phyloP scores from a whole-genome alignment of 1,284 basidiomycete genomes.

The Moesziomyces parantarcticus region DNA sequence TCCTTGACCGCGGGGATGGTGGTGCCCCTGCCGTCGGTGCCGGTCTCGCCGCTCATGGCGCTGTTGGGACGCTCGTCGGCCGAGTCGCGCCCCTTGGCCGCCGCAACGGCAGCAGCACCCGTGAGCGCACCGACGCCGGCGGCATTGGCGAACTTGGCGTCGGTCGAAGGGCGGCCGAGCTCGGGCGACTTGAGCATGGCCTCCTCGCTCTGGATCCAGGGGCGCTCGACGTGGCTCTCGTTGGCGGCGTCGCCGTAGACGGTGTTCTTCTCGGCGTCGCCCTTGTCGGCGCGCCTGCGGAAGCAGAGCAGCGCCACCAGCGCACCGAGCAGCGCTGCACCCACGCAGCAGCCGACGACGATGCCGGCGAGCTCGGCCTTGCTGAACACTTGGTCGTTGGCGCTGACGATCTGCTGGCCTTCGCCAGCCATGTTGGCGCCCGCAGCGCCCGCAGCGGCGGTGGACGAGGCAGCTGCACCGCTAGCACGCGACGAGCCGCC shows the following conservation, averaged over 20 bases:
- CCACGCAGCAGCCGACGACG: conserved; percentile 53
- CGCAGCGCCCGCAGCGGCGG: conserved; percentile 2
- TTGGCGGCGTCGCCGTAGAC: conserved; percentile 35
- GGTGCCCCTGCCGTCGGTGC: conserved; percentile 57
- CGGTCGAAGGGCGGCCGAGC: conserved; percentile 35
- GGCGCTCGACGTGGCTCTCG: conserved; percentile 49
- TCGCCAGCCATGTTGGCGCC: conserved; percentile 27
- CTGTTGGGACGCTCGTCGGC: conserved; percentile 47
- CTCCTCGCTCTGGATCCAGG: conserved; percentile 54
- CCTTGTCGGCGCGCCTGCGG: conserved; percentile 30
- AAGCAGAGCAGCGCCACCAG: conserved; percentile 46
- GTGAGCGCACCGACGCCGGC: conserved; percentile 41
- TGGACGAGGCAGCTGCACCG: conserved; percentile 17
- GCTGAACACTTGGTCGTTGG: conserved; percentile 32
- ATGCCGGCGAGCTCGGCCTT: conserved; percentile 52
- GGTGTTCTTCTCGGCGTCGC: conserved; percentile 38
- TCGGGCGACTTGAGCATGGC: conserved; percentile 43
- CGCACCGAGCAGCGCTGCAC: conserved; percentile 55
- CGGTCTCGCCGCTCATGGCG: conserved; percentile 50
- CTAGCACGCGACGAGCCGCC: conserved; percentile 11
- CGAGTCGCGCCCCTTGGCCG: conserved; percentile 36
- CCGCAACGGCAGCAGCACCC: conserved; percentile 42
- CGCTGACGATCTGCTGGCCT: conserved; percentile 32
- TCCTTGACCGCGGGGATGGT: conserved; percentile 60
- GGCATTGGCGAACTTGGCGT: conserved; percentile 36